Percentiles rank a stretch among this genome's conserved stretches.
These are phyloP conservation scores for Tillandsia leiboldiana DNA, from an alignment of 176 grass and related monocot genomes.

Conservation along the genomic window DNA sequence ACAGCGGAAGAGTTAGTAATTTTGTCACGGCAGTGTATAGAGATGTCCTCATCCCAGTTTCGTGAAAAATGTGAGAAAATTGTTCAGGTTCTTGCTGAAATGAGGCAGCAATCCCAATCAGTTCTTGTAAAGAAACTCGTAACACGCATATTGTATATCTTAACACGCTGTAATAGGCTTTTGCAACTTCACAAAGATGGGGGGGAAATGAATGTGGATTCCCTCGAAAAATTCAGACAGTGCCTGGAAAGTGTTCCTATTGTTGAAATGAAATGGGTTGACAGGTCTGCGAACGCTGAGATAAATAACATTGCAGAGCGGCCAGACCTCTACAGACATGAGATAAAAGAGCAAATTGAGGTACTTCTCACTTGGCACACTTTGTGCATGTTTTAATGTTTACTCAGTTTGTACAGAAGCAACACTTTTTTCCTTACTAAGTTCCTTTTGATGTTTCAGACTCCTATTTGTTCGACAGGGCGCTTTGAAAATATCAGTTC, in stretches of 20 bases:
- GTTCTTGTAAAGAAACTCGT: constrained; percentile 19
- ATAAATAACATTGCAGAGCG: background rate
- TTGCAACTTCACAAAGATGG: constrained; percentile 29
- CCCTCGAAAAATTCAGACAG: constrained; percentile 23
- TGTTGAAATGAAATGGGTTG: constrained; percentile 25
- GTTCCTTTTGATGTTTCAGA: background rate
- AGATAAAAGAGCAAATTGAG: background rate
- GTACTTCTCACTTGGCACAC: background rate
- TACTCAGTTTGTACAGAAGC: background rate
- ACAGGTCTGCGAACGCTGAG: background rate
- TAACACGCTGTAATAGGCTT: constrained; percentile 29
- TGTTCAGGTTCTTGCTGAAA: constrained; percentile 18
- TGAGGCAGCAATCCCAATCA: constrained; percentile 12
- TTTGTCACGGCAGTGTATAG: constrained; percentile 11
- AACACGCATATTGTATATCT: constrained; percentile 18
- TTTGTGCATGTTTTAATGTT: background rate
- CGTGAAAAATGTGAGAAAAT: constrained; percentile 28
- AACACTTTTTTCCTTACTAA: background rate
- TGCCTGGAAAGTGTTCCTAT: constrained; percentile 29
- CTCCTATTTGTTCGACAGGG: background rate
- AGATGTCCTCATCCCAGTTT: constrained; percentile 25
- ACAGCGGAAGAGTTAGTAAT: constrained; percentile 19
- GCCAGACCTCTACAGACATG: constrained; percentile 4
- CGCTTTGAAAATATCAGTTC: constrained; percentile 9
- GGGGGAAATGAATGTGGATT: constrained; percentile 11